Conservation (phyloP, 768 basidiomycete genomes). For the Fomitopsis pulvina region DNA sequence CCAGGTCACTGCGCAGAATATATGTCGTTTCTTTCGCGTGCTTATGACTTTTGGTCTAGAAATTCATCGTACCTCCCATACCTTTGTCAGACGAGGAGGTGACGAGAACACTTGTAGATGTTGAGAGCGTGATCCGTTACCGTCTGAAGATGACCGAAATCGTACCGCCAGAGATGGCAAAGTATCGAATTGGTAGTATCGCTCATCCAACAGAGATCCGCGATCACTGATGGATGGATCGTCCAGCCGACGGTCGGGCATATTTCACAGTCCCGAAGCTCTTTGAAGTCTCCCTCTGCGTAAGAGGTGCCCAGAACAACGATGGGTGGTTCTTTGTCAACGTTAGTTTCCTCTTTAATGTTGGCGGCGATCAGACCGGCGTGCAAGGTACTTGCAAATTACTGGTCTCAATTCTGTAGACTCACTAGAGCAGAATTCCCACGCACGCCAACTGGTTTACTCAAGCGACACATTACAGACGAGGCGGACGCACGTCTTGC, state of each 20-base stretch:
- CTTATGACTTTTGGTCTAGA: slow-evolving; percentile 32
- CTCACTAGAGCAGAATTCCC: slow-evolving; percentile 55
- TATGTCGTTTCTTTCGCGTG: not conserved
- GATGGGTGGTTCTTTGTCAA: slow-evolving; percentile 86
- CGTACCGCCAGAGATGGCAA: slow-evolving; percentile 76
- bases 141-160: slow-evolving; percentile 75
- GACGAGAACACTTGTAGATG: slow-evolving; percentile 53
- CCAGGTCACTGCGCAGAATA: slow-evolving; percentile 50
- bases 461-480: slow-evolving; percentile 62
- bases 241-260: slow-evolving; percentile 68
- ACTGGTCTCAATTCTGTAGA: not conserved
- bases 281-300: slow-evolving; percentile 69
- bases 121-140: slow-evolving; percentile 75
- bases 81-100: slow-evolving; percentile 66
- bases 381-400: slow-evolving; percentile 47
- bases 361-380: slow-evolving; percentile 68
- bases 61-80: slow-evolving; percentile 57
- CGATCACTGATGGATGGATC: slow-evolving; percentile 8
- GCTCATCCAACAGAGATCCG: not conserved
- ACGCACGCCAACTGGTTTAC: slow-evolving; percentile 50
- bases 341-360: slow-evolving; percentile 66
- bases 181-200: slow-evolving; percentile 52
- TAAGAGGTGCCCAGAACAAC: slow-evolving; percentile 58
- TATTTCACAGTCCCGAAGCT: slow-evolving; percentile 67
- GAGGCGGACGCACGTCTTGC: slow-evolving; percentile 67